A percentile compares a stretch with the other conserved stretches of the same genome.
phyloP scores from a whole-genome alignment of 768 basidiomycete genomes.

The Trichaptum fuscoviolaceum region DNA sequence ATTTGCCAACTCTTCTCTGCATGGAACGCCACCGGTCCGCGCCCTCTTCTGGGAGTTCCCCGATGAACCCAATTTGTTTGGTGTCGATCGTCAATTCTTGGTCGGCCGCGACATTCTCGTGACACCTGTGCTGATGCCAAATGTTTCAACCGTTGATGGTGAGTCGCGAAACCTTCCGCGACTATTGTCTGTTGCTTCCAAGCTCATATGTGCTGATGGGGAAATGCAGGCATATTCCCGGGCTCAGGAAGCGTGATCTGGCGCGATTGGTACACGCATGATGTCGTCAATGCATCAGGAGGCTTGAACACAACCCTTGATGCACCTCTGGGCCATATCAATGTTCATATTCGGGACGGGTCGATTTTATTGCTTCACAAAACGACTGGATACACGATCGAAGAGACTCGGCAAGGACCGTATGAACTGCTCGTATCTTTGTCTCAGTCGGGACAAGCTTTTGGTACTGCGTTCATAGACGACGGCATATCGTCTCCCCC shows the following conservation, averaged over 20 bases:
- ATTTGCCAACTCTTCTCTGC: constrained; percentile 60
- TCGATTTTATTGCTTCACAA: constrained; percentile 60
- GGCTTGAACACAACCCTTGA: constrained; percentile 44
- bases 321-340: constrained; percentile 73
- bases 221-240: constrained; percentile 52
- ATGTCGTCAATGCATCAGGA: constrained; percentile 37
- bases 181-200: background rate
- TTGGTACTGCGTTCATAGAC: constrained; percentile 61
- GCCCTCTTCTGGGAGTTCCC: constrained; percentile 80
- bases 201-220: constrained; percentile 1
- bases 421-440: constrained; percentile 61
- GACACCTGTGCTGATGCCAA: constrained; percentile 69
- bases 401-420: constrained; percentile 57
- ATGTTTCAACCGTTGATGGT: constrained; percentile 65
- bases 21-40: constrained; percentile 65
- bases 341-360: constrained; percentile 69
- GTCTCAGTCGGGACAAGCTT: constrained; percentile 40
- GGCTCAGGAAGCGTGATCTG: constrained; percentile 53
- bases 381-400: constrained; percentile 59
- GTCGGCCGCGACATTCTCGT: constrained; percentile 67
- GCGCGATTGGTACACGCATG: constrained; percentile 74
- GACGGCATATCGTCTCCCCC: constrained; percentile 62
- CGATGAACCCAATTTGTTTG: constrained; percentile 57
- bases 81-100: constrained; percentile 64
- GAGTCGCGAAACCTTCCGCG: constrained; percentile 13